Base-by-base conservation (phyloP, 1,284 basidiomycete genomes). In the Puccinia novopanici region DNA sequence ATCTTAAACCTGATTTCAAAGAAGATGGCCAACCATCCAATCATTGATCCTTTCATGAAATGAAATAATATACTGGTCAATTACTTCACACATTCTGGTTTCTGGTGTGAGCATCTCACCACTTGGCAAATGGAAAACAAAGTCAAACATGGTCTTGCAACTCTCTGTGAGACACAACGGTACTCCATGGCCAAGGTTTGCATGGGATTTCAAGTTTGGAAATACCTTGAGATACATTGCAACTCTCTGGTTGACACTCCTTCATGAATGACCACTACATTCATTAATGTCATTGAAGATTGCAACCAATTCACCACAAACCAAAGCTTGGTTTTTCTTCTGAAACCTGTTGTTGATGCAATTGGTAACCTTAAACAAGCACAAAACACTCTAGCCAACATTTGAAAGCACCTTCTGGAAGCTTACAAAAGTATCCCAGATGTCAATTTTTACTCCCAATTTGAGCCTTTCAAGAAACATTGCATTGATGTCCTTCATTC, bases 231-330 rank as follows among this genome's bases (percentile, higher is more conserved):
- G 30, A 12, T 65, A 2, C 17, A 30, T 2, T 3, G 27, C 19
- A 42, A 63, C 24, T 59, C 45, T 5, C 42, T 50, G 24, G 6
- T 48, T 30, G 55, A 50, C 42, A 76, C 74, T 76, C 74, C 74
- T 5, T 34, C 34, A n/a, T n/a, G n/a, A 34, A 1, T 34, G 34
- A 34, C n/a, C n/a, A n/a, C 4, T 34, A 4, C 1, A 34, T 1
- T 34, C 34, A 34, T 34, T 34, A 34, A 34, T 1, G 34, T 34
- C 1, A 34, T 1, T 34, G 34, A 34, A 4, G 34, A 34, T 34
- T 34, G 34, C 1, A 4, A 34, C 34, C 1, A 34, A 1, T 34
- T 34, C 4, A 34, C 34, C 5, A 24, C 55, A 8, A 57, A 57
- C 6, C 55, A 57, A 57, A n/a, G n/a, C n/a, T n/a, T n/a, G n/a